phyloP scores from a whole-genome alignment of 2,329 filamentous ascomycete species.

The Exophiala oligosperma region DNA sequence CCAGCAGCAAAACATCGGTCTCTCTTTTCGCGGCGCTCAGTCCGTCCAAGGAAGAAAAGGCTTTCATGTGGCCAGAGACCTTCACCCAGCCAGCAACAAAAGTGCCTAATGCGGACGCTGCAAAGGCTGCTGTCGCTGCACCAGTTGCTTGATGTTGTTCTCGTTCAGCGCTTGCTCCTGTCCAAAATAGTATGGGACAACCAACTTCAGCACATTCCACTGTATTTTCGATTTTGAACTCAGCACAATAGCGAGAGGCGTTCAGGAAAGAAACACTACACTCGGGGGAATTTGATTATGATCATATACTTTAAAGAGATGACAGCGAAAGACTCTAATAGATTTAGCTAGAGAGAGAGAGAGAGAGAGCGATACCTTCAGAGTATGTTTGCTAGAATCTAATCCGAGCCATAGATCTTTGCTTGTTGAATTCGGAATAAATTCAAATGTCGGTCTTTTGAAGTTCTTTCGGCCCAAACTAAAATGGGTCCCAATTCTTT shows the following conservation, averaged over 20 bases:
- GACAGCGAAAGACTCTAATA: constrained; percentile 1
- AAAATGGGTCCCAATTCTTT: no score
- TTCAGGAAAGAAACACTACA: background rate
- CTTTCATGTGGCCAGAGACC: constrained; percentile 63
- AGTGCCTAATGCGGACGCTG: constrained; percentile 4
- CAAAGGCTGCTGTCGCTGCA: constrained; percentile 16
- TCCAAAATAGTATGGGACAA: background rate
- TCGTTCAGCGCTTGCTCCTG: background rate
- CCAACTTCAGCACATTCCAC: background rate
- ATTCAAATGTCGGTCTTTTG: background rate
- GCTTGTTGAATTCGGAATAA: background rate
- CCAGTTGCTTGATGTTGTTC: constrained; percentile 13
- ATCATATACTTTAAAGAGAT: background rate
- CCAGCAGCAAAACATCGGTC: constrained; percentile 57
- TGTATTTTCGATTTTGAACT: background rate
- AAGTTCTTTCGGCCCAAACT: no score
- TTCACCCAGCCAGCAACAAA: constrained; percentile 50
- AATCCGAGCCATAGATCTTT: background rate
- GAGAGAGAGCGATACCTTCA: constrained; percentile 8
- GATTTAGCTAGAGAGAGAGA: background rate
- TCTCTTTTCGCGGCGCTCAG: constrained; percentile 53
- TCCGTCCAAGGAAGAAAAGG: constrained; percentile 59
- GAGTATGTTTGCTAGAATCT: background rate
- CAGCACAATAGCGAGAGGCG: constrained; percentile 9
- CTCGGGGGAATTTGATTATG: background rate